Evolutionary conservation across 75 land plant species (phyloP).

Genomic region (Gnetum montanum): DNA sequence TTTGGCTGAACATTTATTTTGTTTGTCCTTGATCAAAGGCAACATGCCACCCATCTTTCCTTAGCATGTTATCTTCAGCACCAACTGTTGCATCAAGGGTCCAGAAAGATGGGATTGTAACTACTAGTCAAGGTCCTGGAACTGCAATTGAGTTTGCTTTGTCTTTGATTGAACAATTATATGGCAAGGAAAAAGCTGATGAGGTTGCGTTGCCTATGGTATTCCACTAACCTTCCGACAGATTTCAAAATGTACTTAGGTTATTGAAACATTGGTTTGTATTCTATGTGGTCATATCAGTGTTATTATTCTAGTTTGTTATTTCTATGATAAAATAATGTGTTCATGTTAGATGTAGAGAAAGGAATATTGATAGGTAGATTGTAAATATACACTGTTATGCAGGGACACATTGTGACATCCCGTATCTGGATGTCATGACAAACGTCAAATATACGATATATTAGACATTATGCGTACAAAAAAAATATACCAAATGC

Average conservation of each 20-base stretch:
- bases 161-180: slow-evolving; percentile 66
- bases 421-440: no score
- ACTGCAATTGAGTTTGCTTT: slow-evolving; percentile 84
- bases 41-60: slow-evolving; percentile 81
- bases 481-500: no score
- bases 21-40: slow-evolving; percentile 37
- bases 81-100: slow-evolving; percentile 59
- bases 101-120: slow-evolving; percentile 52
- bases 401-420: no score
- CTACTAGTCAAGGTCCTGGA: slow-evolving; percentile 91
- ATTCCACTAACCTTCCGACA: neutral
- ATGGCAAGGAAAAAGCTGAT: slow-evolving; percentile 63
- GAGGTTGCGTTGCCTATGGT: slow-evolving; percentile 78
- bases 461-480: no score
- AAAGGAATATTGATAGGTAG: neutral
- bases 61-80: slow-evolving; percentile 47
- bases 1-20: neutral
- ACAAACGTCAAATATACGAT: no score
- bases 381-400: no score
- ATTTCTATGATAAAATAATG: no score
- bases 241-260: neutral
- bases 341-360: neutral
- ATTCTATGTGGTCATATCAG: no score
- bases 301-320: no score
- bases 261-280: neutral